Evolutionary conservation across 345 rosid genomes (phyloP), one percentile per base, ranked within the genome.

Genomic region (Hevea brasiliensis): DNA sequence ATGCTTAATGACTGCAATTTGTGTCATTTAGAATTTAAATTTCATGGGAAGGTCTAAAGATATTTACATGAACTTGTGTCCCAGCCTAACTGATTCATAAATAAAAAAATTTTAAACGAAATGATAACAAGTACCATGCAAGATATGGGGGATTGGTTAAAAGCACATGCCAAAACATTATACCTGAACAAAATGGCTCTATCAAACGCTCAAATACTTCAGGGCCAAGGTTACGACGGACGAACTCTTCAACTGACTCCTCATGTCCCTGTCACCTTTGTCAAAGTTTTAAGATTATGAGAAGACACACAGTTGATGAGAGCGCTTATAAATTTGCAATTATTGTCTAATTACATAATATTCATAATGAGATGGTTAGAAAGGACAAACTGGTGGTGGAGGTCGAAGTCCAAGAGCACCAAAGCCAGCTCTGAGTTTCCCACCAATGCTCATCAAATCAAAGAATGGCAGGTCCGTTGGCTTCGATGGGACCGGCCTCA

Each of bases 171-270:
- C 18, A 57, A 18, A 12, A 42, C 13, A 37, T 7, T 71, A 64
- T 74, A 90, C 98, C 98, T 82, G 96, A 90, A 86, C 98, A 94
- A 84, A 94, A 92, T n/a, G 98, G 97, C 81, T 94, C 97, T 42
- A 94, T 92, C 42, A 94, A 78, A 72, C 97, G 95, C 82, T 94
- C 97, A 73, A 94, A 92, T 70, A 92, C 98, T 87, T 92, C 98
- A 60, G 77, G 86, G 4, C 99, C 99, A 37, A 92, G 94, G 77
- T 92, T 92, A 72, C 99, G 91, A 56, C 97, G 87, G 37, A 92
- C 99, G 80, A 94, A 94, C 88, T 92, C 96, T 80, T 90, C 98
- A 69, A 90, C 95, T 13, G 99, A 89, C 76, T 94, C 98, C 84
- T 94, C 97, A 55, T 79, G 90, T 82, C 90, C 97, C 98, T 92